Percentiles rank a stretch among this genome's conserved stretches.
These are phyloP conservation scores for Microbotryum saponariae DNA, from an alignment of 1,284 basidiomycete genomes.

Conservation along the genomic window DNA sequence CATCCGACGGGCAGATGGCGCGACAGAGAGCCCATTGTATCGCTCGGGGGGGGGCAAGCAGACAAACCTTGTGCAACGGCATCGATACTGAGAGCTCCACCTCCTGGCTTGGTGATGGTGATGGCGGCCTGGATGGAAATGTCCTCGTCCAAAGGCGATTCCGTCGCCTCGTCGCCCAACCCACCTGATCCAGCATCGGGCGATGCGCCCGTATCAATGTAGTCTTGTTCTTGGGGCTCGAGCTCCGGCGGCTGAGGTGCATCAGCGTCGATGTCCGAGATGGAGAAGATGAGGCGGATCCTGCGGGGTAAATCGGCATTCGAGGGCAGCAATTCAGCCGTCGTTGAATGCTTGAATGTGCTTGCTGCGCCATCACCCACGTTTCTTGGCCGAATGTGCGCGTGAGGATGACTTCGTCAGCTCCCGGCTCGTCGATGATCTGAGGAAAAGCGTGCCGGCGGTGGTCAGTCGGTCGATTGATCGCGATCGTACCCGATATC, in stretches of 20 bases:
- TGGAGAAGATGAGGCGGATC: constrained; percentile 73
- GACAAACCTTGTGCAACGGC: constrained; percentile 56
- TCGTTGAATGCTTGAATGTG: constrained; percentile 41
- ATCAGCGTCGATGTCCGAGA: constrained; percentile 59
- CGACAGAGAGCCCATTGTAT: too few species aligned
- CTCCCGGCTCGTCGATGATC: constrained; percentile 64
- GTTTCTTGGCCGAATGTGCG: constrained; percentile 86
- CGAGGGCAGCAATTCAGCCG: constrained; percentile 6
- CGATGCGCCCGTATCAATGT: constrained; percentile 45
- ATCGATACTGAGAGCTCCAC: constrained; percentile 64
- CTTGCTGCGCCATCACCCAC: constrained; percentile 49
- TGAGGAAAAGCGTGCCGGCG: constrained; percentile 36
- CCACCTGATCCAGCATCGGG: constrained; percentile 39
- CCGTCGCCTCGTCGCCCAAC: constrained; percentile 28
- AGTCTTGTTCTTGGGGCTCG: constrained; percentile 35
- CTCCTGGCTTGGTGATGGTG: constrained; percentile 63
- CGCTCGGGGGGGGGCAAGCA: neutral
- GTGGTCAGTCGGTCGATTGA: neutral
- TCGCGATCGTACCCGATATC: neutral
- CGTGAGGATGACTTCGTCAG: constrained; percentile 72
- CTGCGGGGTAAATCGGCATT: constrained; percentile 41
- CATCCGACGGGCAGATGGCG: neutral
- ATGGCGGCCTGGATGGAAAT: constrained; percentile 69
- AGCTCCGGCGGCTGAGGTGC: constrained; percentile 40
- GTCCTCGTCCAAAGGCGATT: constrained; percentile 24